Conservation (phyloP, 2,329 filamentous ascomycete genomes). For the Knufia petricola region DNA sequence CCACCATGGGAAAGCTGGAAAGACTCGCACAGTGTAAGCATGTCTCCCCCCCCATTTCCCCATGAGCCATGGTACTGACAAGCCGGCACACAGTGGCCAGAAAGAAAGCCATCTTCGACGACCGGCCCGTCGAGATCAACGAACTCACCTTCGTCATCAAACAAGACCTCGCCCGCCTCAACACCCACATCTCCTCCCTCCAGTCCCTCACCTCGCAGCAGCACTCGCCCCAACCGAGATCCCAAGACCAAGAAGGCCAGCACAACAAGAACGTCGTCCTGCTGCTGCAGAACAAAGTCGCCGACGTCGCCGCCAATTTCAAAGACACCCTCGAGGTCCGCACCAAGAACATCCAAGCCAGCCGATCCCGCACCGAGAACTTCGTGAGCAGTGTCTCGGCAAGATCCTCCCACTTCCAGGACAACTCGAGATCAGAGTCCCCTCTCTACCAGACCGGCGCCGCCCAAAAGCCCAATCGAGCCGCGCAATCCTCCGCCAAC, state of each 20-base stretch:
- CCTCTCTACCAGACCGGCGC: slow-evolving; percentile 73
- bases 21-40: slow-evolving; percentile 70
- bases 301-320: slow-evolving; percentile 88
- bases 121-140: slow-evolving; percentile 91
- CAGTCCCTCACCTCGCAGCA: slow-evolving; percentile 68
- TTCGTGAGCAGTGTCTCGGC: slow-evolving; percentile 86
- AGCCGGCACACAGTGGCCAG: slow-evolving; percentile 58
- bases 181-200: slow-evolving; percentile 78
- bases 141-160: slow-evolving; percentile 97
- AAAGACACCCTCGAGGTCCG: slow-evolving; percentile 94
- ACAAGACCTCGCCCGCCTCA: slow-evolving; percentile 78
- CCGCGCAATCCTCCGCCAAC: slow-evolving; percentile 47
- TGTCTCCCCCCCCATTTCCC: background rate
- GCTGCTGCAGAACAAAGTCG: slow-evolving; percentile 30
- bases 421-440: slow-evolving; percentile 64
- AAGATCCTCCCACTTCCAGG: slow-evolving; percentile 49
- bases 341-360: slow-evolving; percentile 96
- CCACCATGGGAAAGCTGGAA: slow-evolving; percentile 90
- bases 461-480: slow-evolving; percentile 47
- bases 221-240: slow-evolving; percentile 38
- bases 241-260: slow-evolving; percentile 69
- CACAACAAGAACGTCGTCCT: slow-evolving; percentile 79
- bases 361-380: slow-evolving; percentile 83
- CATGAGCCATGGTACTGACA: slow-evolving; percentile 6
- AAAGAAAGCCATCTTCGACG: slow-evolving; percentile 92